phyloP scores from a whole-genome alignment of 495 filamentous ascomycete species.

The Letharia columbiana region DNA sequence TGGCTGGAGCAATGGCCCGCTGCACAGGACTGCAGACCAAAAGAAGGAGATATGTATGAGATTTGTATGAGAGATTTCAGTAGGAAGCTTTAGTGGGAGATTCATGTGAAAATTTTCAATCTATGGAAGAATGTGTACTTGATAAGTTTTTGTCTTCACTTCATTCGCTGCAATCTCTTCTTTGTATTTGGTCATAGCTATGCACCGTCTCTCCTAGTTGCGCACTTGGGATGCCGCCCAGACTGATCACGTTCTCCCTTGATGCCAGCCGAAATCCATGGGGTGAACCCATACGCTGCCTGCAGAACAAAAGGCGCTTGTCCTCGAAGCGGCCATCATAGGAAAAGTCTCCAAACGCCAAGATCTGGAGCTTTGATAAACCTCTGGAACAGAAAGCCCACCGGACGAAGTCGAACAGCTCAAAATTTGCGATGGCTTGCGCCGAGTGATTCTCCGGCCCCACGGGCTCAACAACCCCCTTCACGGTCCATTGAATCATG shows the following conservation, averaged over 20 bases:
- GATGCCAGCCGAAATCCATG: background rate
- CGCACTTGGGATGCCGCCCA: background rate
- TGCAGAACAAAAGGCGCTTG: background rate
- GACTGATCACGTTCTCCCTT: background rate
- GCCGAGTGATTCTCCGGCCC: no score
- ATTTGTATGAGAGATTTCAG: no score
- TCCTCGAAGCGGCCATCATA: background rate
- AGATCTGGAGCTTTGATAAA: background rate
- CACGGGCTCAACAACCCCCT: background rate
- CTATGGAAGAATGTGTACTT: no score
- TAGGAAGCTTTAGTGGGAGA: no score
- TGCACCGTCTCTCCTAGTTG: no score
- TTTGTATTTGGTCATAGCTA: no score
- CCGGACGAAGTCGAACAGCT: background rate
- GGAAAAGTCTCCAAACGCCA: background rate
- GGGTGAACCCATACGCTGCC: background rate
- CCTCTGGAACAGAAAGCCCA: background rate
- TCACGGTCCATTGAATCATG: background rate
- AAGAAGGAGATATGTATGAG: no score
- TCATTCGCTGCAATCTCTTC: no score
- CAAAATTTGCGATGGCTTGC: background rate
- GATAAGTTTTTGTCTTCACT: no score
- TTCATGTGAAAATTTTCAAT: no score
- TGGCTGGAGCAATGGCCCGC: no score
- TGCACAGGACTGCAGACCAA: no score